Conservation (phyloP, 805 yeast genomes). For the Kodamaea leandrae region DNA sequence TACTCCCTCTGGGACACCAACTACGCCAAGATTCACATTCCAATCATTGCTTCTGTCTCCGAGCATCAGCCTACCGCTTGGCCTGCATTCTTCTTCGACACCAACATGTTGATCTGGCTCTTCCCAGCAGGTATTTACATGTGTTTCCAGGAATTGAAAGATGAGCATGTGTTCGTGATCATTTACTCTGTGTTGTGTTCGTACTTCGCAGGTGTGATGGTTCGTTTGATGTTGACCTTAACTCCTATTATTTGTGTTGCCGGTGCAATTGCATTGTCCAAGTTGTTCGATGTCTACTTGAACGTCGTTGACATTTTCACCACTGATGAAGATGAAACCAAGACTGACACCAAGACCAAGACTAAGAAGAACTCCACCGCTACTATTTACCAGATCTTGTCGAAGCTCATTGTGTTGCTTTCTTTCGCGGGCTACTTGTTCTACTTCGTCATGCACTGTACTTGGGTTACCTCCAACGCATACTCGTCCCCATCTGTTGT, state of each 20-base stretch:
- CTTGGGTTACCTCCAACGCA: constrained; percentile 95
- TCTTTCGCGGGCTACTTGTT: constrained; percentile 72
- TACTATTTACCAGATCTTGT: constrained; percentile 38
- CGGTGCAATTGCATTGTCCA: constrained; percentile 85
- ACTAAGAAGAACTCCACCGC: constrained; percentile 14
- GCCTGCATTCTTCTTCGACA: constrained; percentile 97
- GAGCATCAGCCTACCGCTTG: constrained; percentile 99
- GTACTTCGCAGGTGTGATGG: constrained; percentile 99
- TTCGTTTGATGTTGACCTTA: constrained; percentile 92
- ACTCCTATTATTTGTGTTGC: constrained; percentile 95
- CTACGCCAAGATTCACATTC: constrained; percentile 97
- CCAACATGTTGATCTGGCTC: constrained; percentile 90
- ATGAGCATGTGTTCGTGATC: constrained; percentile 91
- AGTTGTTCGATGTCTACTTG: constrained; percentile 77
- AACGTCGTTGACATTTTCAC: constrained; percentile 50
- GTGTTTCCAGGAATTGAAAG: constrained; percentile 81
- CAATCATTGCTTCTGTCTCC: constrained; percentile 96
- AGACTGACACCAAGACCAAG: constrained; percentile 9
- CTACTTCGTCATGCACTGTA: constrained; percentile 88
- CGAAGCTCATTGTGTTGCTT: constrained; percentile 61
- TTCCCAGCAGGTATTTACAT: constrained; percentile 97
- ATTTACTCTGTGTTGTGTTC: constrained; percentile 92
- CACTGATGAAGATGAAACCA: constrained; percentile 13
- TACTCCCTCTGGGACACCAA: constrained; percentile 97
- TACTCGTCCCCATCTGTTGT: constrained; percentile 98